Evolutionary conservation across 2,329 filamentous ascomycete species (phyloP).

Genomic region (Aspergillus aculeatus): DNA sequence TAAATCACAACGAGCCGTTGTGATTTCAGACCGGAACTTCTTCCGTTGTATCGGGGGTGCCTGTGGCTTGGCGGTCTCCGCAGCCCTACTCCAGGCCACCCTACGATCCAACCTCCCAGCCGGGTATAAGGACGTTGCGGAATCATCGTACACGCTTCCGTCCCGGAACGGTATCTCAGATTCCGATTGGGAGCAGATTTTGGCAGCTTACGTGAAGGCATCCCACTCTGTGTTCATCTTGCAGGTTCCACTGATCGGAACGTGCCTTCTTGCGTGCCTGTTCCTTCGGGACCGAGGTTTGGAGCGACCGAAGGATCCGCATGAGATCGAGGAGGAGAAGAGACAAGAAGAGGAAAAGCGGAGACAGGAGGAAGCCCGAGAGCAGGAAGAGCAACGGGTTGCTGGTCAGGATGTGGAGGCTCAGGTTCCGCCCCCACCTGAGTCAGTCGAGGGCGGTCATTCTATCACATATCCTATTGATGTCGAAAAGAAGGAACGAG

Average conservation of each 20-base stretch:
- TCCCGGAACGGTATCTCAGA: constrained; percentile 27
- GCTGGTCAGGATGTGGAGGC: not conserved
- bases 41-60: constrained; percentile 60
- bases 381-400: constrained; percentile 2
- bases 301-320: constrained; percentile 33
- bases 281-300: constrained; percentile 55
- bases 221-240: constrained; percentile 58
- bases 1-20: constrained; percentile 59
- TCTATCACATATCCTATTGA: not conserved
- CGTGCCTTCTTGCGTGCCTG: constrained; percentile 51
- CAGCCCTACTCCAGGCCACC: constrained; percentile 49
- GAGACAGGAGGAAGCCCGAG: constrained; percentile 31
- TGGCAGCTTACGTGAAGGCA: constrained; percentile 54
- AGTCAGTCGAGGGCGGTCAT: not conserved
- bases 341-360: constrained; percentile 12
- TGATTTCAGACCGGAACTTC: constrained; percentile 64
- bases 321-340: constrained; percentile 26
- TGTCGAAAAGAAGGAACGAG: not conserved
- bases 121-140: constrained; percentile 38
- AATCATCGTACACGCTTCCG: constrained; percentile 42
- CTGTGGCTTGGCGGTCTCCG: constrained; percentile 57
- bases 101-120: constrained; percentile 41
- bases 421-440: not conserved
- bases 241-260: constrained; percentile 54
- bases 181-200: constrained; percentile 42